Base-by-base conservation (phyloP, 768 basidiomycete species). In the Russula virescens region DNA sequence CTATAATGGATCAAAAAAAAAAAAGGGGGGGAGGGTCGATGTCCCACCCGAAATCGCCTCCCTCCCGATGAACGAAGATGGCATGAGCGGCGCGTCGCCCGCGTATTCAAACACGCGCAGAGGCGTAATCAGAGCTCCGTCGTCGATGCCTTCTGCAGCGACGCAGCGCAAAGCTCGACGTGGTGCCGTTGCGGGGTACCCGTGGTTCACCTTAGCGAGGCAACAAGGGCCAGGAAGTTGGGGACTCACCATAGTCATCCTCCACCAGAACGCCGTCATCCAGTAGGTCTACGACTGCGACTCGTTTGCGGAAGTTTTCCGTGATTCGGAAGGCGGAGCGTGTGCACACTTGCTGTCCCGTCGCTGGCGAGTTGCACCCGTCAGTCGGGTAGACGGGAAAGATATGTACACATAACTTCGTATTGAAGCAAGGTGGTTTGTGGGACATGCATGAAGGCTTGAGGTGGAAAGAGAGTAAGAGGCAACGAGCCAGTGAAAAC, bases 151-250 rank as follows among this genome's bases (percentile, higher is more conserved):
- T 87, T 90, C 73, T 85, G 83, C 7, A 83, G 78, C 89, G n/a
- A n/a, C 91, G 90, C 46, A 78, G n/a, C n/a, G n/a, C 72, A 71
- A 83, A 82, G 46, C 77, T 80, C 34, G 79, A 75, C 23, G 89
- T 80, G 26, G 83, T 97, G 93, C 91, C 94, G 98, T 70, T 89
- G 93, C 52, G 98, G 75, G 14, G 94, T 97, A 98, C 51, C 90
- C 88, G 66, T 96, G 90, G 66, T 85, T 81, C 2, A 87, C 84
- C 68, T 91, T 86, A 62, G 91, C 94, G 23, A 95, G 81, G n/a
- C n/a, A n/a, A n/a, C 5, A 88, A n/a, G n/a, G n/a, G n/a, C 87
- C 43, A 87, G 72, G 95, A 96, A 75, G 94, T 91, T 10, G 88
- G 82, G 71, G 91, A 90, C 71, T 89, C 85, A n/a, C n/a, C n/a